These are phyloP conservation scores for Cordyceps militaris DNA, from an alignment of 2,329 filamentous ascomycete genomes.

Conservation along the genomic window DNA sequence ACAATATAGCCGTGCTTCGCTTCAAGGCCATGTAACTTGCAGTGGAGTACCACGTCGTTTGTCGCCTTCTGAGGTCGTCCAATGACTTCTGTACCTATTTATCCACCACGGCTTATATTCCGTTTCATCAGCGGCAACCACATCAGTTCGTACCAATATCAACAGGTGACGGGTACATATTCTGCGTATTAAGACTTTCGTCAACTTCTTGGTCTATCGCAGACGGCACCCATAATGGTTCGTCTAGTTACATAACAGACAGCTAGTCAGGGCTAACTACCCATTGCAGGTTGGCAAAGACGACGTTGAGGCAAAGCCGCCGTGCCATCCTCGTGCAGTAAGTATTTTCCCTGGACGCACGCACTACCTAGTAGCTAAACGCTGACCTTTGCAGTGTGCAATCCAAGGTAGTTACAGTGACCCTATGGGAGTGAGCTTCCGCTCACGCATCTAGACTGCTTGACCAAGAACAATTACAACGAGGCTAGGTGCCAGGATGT, in stretches of 20 bases:
- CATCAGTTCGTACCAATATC: background rate
- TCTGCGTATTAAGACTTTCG: background rate
- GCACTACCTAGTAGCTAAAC: background rate
- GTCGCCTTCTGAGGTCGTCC: background rate
- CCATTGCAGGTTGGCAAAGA: slow-evolving; percentile 46
- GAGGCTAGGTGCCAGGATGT: slow-evolving; percentile 74
- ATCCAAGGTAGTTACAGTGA: slow-evolving; percentile 62
- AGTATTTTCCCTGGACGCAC: slow-evolving; percentile 32
- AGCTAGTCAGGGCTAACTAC: background rate
- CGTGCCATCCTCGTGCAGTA: slow-evolving; percentile 80
- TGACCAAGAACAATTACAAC: slow-evolving; percentile 76
- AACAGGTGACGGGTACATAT: background rate
- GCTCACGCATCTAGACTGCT: slow-evolving; percentile 56
- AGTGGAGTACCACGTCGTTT: background rate
- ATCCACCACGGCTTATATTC: background rate
- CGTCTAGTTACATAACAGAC: background rate
- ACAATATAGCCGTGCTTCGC: background rate
- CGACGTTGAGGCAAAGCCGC: slow-evolving; percentile 66
- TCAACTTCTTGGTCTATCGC: background rate
- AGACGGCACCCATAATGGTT: background rate
- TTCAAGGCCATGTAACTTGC: background rate
- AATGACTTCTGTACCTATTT: background rate
- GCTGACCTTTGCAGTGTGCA: slow-evolving; percentile 55
- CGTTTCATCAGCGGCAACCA: background rate
- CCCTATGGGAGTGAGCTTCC: background rate